phyloP scores from a whole-genome alignment of 2,329 filamentous ascomycete species.

The Venturia aucupariae region DNA sequence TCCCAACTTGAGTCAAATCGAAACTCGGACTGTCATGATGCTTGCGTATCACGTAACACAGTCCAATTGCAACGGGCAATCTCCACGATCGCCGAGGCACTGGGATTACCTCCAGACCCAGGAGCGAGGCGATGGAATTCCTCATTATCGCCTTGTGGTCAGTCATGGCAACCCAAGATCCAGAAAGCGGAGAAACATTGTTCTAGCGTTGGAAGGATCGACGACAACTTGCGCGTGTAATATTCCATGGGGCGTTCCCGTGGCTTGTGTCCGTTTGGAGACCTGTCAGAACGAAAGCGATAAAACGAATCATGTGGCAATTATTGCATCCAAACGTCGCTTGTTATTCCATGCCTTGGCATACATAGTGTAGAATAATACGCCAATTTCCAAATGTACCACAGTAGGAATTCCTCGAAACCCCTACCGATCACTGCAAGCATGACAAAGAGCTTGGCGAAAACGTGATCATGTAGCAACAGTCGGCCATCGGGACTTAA shows the following conservation, averaged over 20 bases:
- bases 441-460: no score
- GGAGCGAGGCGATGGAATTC: not conserved
- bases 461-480: no score
- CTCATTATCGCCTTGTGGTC: not conserved
- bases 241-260: not conserved
- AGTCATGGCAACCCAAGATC: not conserved
- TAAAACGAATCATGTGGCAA: not conserved
- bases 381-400: no score
- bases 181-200: not conserved
- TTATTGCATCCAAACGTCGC: not conserved
- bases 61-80: not conserved
- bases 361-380: no score
- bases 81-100: not conserved
- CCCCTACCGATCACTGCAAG: no score
- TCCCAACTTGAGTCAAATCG: not conserved
- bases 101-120: not conserved
- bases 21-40: not conserved
- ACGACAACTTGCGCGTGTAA: not conserved
- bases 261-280: not conserved
- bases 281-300: not conserved
- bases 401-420: no score
- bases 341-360: no score
- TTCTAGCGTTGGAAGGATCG: not conserved
- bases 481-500: no score
- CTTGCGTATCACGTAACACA: not conserved